Evolutionary conservation across 805 yeast genomes (phyloP), one percentile per base, ranked within the genome.

Genomic region (Starmerella powellii): DNA sequence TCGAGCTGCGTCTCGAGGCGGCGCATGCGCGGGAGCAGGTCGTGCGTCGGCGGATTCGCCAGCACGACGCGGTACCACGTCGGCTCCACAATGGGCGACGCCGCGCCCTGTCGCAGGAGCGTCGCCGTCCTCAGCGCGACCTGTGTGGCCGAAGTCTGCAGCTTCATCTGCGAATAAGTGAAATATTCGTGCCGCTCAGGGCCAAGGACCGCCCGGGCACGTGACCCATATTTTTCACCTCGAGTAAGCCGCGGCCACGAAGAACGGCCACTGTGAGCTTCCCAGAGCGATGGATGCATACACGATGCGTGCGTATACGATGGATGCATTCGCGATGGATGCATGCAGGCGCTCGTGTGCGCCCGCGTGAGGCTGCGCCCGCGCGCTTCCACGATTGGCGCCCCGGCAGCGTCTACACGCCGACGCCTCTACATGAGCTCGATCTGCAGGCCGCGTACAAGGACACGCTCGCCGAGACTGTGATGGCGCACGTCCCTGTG

Each of bases 21-120:
- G 20, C 56, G 61, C 26, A 67, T 50, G 43, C 67, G 65, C 50
- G 70, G 73, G 41, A 70, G 69, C 51, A 78, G 70, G 51, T 76
- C 74, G 46, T 71, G 71, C 32, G 72, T 66, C 28, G 97, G 97
- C 31, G 96, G 96, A 52, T 79, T 70, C 21, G 77, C 70, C 3
- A 83, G 82, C 13, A 91, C 85, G 5, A 82, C 88, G 49, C 78
- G 76, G 62, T 71, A 85, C 98, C 97, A 91, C 1, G 78, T 78
- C 2, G 98, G 98, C 55, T 80, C 79, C 26, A 70, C 63, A 26
- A 62, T 67, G 36, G 85, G 68, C 32, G 50, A 34, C 27, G 44
- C 33, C 10, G 35, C 33, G 10, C 93, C 88, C 0, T 82, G 71
- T 53, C 68, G 69, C 49, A 88, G 63, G 53, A 77, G 77, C 45